Conservation (phyloP, 768 basidiomycete species). For the Pleurotus tuoliensis region DNA sequence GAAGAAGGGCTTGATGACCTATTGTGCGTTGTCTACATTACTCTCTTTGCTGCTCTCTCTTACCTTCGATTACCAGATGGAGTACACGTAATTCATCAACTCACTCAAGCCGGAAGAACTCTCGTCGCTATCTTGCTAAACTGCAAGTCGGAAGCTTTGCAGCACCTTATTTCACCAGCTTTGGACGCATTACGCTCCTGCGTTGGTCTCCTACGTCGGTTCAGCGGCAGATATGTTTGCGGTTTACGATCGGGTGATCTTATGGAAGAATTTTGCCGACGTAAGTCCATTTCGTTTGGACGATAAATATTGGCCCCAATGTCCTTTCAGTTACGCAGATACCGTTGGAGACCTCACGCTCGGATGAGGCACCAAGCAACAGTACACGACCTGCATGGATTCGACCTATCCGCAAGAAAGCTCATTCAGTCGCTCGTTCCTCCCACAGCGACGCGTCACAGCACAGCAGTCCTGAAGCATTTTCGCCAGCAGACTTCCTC, state of each 20-base stretch:
- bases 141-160: constrained; percentile 76
- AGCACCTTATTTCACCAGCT: constrained; percentile 74
- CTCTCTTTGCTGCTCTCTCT: constrained; percentile 7
- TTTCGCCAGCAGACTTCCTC: constrained; percentile 64
- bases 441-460: constrained; percentile 40
- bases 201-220: constrained; percentile 80
- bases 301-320: constrained; percentile 3
- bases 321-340: constrained; percentile 67
- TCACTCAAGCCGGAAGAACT: constrained; percentile 91
- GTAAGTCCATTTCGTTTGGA: constrained; percentile 34
- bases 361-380: constrained; percentile 33
- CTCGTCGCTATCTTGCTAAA: constrained; percentile 84
- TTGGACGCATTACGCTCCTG: constrained; percentile 86
- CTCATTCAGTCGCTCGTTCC: constrained; percentile 43
- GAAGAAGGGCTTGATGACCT: constrained; percentile 89
- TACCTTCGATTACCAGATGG: constrained; percentile 54
- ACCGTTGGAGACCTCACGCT: constrained; percentile 68
- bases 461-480: constrained; percentile 61
- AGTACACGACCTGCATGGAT: constrained; percentile 79
- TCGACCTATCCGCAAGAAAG: constrained; percentile 81
- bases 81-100: constrained; percentile 92
- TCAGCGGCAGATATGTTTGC: constrained; percentile 90
- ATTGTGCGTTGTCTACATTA: constrained; percentile 56
- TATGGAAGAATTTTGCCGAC: constrained; percentile 92
- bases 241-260: constrained; percentile 88